Conservation (phyloP, 1,284 basidiomycete genomes). For the Cystobasidium sp. region DNA sequence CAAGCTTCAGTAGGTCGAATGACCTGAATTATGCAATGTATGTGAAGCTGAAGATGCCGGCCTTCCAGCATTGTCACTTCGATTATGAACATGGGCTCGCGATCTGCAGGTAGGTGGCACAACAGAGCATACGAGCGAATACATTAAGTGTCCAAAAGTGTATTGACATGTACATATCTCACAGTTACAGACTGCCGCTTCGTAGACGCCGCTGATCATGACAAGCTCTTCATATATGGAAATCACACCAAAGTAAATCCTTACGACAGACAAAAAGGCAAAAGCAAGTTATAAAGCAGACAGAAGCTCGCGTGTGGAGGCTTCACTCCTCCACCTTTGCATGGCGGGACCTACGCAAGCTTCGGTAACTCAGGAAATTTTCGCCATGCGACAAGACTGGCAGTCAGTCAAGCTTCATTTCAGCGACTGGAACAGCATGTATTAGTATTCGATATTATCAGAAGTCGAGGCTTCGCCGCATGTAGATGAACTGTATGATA, state of each 20-base stretch:
- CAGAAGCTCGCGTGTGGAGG: not conserved
- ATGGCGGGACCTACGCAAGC: too few species aligned
- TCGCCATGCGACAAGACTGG: too few species aligned
- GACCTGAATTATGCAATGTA: not conserved
- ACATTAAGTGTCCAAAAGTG: too few species aligned
- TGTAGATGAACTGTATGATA: too few species aligned
- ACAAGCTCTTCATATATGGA: conserved; percentile 16
- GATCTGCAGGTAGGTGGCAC: conserved; percentile 26
- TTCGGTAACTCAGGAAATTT: too few species aligned
- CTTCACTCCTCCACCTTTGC: not conserved
- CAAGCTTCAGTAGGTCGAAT: conserved; percentile 9
- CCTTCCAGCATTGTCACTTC: conserved; percentile 22
- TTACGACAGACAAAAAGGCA: not conserved
- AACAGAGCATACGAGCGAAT: not conserved
- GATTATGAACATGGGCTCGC: conserved; percentile 21
- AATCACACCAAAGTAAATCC: conserved; percentile 39
- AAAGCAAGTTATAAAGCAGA: conserved; percentile 8
- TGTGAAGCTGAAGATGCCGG: not conserved
- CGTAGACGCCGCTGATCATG: conserved; percentile 7
- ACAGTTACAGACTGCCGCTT: conserved; percentile 38
- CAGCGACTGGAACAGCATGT: too few species aligned
- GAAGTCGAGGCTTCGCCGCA: too few species aligned
- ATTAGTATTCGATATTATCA: too few species aligned
- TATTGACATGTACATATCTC: not conserved
- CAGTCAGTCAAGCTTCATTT: too few species aligned